Base-by-base conservation (phyloP, 140 eudicot species). In the Senecio squalidus region DNA sequence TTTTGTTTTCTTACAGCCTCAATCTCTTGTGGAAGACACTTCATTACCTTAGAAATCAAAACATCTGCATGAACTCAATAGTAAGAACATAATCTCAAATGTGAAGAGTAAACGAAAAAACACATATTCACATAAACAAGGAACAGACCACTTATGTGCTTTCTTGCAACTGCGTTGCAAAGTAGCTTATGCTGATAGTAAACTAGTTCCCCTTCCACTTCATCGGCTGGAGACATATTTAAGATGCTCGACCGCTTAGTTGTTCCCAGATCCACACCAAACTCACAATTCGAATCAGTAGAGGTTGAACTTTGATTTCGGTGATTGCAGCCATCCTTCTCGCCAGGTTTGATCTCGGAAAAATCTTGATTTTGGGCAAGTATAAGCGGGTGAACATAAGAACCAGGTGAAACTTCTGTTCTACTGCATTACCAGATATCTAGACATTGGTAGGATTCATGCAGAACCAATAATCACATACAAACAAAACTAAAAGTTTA, bases 141-240 rank as follows among this genome's bases (percentile, higher is more conserved):
- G 55, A 44, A 78, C 73, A 68, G 58, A 93, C 99, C 96, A 64
- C 79, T 66, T 46, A 69, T 18, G 60, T 70, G 78, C 74, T 80
- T 93, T 69, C 87, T 74, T 34, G 82, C 55, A 80, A 71, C 66
- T 17, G 85, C 77, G 72, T 71, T 88, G 67, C 60, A 39, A 53
- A 88, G 69, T 43, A 93, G 82, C 64, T 51, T 72, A 24, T 82
- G 85, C 82, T 93, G 99, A 39, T 70, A 77, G 71, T 64, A 93
- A 43, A 93, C 73, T 27, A 93, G 84, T 71, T 88, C 96, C 61
- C 99, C 99, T 74, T 82, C 99, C 71, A 93, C 90, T 76, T 93
- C 99, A 82, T 84, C 93, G 18, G 33, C 67, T 1, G 99, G 96
- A 51, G 84, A 78, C 57, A 76, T 67, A 30, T 80, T 79, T 23